These are phyloP conservation scores for Puccinia triticina DNA, from an alignment of 1,284 basidiomycete genomes.

Conservation along the genomic window DNA sequence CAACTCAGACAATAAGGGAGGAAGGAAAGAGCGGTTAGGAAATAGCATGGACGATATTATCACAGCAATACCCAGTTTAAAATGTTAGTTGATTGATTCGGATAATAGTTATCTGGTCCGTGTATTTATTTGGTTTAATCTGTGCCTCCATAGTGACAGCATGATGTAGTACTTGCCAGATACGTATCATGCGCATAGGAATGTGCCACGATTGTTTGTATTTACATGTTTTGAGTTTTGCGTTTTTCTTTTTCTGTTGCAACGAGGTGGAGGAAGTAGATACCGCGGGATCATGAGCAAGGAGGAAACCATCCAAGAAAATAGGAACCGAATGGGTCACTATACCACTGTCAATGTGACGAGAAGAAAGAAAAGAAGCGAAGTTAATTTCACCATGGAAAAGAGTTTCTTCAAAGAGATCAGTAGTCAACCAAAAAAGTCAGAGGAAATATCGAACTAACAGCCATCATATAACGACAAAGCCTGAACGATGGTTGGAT, in stretches of 20 bases:
- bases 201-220: background rate
- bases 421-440: background rate
- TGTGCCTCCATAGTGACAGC: background rate
- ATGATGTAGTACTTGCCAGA: background rate
- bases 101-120: slow-evolving; percentile 10
- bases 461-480: slow-evolving; percentile 52
- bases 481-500: slow-evolving; percentile 96
- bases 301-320: slow-evolving; percentile 12
- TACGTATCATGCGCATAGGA: background rate
- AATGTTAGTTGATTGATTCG: background rate
- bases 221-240: background rate
- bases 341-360: background rate
- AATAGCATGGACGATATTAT: background rate
- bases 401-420: background rate
- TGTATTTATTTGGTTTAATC: background rate
- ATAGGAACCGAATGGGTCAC: background rate
- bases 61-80: background rate
- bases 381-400: background rate
- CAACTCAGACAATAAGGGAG: background rate
- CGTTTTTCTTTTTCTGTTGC: background rate
- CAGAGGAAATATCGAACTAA: slow-evolving; percentile 13
- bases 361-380: background rate
- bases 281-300: background rate
- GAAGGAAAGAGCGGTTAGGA: background rate
- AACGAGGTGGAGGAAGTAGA: background rate